Conservation (phyloP, 306 rosid species). For the Abrus precatorius region DNA sequence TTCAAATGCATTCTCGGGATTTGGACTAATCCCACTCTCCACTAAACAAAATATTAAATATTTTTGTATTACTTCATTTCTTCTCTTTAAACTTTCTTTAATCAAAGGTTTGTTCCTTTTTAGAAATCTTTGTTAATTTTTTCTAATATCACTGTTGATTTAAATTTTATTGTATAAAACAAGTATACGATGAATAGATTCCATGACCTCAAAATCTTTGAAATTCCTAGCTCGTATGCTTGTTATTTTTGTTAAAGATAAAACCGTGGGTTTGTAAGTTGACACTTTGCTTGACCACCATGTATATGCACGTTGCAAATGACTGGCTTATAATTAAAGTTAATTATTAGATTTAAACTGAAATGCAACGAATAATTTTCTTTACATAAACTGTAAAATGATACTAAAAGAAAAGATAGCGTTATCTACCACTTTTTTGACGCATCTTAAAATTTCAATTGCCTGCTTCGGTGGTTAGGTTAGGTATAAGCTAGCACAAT, state of each 20-base stretch:
- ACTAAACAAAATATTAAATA: too few species aligned
- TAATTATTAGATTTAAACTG: not conserved
- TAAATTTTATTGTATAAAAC: not conserved
- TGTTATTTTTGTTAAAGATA: not conserved
- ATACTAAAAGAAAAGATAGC: constrained; percentile 30
- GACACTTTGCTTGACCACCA: constrained; percentile 5
- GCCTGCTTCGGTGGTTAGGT: constrained; percentile 31
- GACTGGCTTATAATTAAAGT: not conserved
- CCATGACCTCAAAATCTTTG: not conserved
- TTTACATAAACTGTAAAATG: not conserved
- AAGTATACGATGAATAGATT: not conserved
- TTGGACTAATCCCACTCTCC: not conserved
- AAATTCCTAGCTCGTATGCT: not conserved
- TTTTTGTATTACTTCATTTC: too few species aligned
- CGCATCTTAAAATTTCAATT: constrained; percentile 38
- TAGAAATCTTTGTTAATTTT: not conserved
- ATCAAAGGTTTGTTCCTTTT: not conserved
- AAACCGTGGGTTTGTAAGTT: not conserved
- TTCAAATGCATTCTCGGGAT: not conserved
- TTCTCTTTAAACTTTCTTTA: not conserved
- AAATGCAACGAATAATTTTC: not conserved
- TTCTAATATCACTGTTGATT: not conserved
- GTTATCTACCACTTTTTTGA: constrained; percentile 41
- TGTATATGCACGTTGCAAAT: not conserved
- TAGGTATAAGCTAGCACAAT: constrained; percentile 13